Conservation (phyloP, 1,284 basidiomycete species). For the Austropuccinia psidii region DNA sequence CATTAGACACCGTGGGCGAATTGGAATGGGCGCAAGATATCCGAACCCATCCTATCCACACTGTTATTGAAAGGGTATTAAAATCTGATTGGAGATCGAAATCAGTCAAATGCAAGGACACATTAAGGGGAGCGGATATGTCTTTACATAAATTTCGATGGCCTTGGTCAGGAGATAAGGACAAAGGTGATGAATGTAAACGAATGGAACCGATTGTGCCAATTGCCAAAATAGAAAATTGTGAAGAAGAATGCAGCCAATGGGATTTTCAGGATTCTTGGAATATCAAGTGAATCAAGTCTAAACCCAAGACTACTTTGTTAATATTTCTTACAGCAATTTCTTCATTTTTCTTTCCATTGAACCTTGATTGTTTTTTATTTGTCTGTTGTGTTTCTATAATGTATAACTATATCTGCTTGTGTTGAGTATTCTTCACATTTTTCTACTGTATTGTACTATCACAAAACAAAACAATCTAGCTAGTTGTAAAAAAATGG, state of each 20-base stretch:
- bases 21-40: constrained; percentile 36
- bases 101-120: no score
- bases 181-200: constrained; percentile 1
- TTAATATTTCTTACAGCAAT: no score
- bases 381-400: no score
- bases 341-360: no score
- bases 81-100: constrained; percentile 14
- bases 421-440: no score
- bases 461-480: no score
- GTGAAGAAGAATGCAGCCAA: constrained; percentile 20
- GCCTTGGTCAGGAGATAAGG: constrained; percentile 26
- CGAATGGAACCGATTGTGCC: constrained; percentile 15
- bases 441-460: no score
- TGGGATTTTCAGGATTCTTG: constrained; percentile 34
- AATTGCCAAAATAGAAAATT: constrained; percentile 2
- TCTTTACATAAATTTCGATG: background rate
- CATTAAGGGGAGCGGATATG: no score
- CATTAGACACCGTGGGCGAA: constrained; percentile 29
- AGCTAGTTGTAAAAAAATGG: no score
- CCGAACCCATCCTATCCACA: constrained; percentile 32
- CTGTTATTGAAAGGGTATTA: constrained; percentile 30
- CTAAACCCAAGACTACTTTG: no score
- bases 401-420: no score
- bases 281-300: constrained; percentile 1
- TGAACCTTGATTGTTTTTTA: no score